A percentile compares a stretch with the other conserved stretches of the same genome.
Evolutionary conservation across 2,329 filamentous ascomycete genomes (phyloP).

Genomic region (Huntiella bhutanensis): DNA sequence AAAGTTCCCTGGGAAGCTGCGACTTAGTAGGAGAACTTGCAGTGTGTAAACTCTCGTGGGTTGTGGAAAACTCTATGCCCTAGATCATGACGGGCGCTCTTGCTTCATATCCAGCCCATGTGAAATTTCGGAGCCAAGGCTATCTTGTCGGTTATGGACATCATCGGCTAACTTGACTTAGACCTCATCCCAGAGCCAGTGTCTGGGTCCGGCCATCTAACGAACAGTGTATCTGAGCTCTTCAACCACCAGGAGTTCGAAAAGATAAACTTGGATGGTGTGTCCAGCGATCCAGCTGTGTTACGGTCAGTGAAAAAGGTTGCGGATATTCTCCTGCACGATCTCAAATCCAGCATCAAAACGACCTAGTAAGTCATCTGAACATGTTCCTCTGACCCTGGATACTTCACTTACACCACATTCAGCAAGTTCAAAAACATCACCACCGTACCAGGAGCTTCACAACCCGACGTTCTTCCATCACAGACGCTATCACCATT

Average conservation of each 20-base stretch:
- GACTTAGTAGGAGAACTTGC: neutral
- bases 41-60: too few species aligned
- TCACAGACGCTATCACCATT: constrained; percentile 31
- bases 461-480: constrained; percentile 13
- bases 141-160: too few species aligned
- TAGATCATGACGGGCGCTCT: neutral
- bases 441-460: constrained; percentile 13
- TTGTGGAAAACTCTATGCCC: neutral
- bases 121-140: too few species aligned
- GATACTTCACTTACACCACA: constrained; percentile 14
- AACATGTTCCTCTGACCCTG: neutral
- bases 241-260: constrained; percentile 39
- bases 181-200: constrained; percentile 48
- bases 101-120: too few species aligned
- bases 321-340: constrained; percentile 53
- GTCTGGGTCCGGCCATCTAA: constrained; percentile 36
- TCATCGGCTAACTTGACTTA: constrained; percentile 16
- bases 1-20: neutral
- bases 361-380: constrained; percentile 40
- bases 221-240: constrained; percentile 29
- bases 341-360: constrained; percentile 52
- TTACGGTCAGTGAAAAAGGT: constrained; percentile 52
- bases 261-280: constrained; percentile 52
- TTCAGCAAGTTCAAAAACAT: constrained; percentile 32
- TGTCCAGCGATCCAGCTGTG: constrained; percentile 30